Evolutionary conservation across 2,329 filamentous ascomycete genomes (phyloP).

Genomic region (Sporothrix variecibatus): DNA sequence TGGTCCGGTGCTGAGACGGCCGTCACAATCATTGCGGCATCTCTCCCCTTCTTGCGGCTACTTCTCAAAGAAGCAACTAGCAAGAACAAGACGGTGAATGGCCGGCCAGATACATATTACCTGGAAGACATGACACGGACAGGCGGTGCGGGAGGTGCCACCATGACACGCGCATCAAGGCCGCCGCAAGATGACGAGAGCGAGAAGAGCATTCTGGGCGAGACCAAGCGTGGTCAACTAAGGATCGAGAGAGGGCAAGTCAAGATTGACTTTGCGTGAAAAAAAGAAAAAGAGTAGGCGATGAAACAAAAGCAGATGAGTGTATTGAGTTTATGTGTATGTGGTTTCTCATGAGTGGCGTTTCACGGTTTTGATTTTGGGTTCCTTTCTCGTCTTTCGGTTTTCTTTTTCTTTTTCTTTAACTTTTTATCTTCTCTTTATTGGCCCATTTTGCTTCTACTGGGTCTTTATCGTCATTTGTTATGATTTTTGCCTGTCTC

Average conservation of each 20-base stretch:
- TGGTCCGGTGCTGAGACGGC: slow-evolving; percentile 28
- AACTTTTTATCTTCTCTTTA: neutral
- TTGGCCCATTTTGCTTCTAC: neutral
- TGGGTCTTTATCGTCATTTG: neutral
- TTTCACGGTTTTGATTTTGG: slow-evolving; percentile 1
- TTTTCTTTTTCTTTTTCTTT: neutral
- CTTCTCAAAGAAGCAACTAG: slow-evolving; percentile 36
- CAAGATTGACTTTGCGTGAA: slow-evolving; percentile 12
- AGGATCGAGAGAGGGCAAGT: slow-evolving; percentile 17
- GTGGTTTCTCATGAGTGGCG: slow-evolving; percentile 1
- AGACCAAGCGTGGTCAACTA: slow-evolving; percentile 14
- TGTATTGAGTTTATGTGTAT: neutral
- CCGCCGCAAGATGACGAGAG: slow-evolving; percentile 25
- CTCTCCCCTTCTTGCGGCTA: slow-evolving; percentile 25
- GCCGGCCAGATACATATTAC: slow-evolving; percentile 19
- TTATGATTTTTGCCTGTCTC: slow-evolving; percentile 1
- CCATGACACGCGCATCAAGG: neutral
- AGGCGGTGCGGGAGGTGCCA: neutral
- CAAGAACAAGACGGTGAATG: slow-evolving; percentile 9
- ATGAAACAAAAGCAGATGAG: neutral
- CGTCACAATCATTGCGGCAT: slow-evolving; percentile 29
- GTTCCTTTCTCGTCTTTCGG: neutral
- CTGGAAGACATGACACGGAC: slow-evolving; percentile 17
- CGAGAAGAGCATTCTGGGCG: slow-evolving; percentile 28
- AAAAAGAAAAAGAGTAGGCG: neutral